These are phyloP conservation scores for barley (Hordeum vulgare) DNA, from an alignment of 176 grass and related monocot genomes.

Conservation along the genomic window DNA sequence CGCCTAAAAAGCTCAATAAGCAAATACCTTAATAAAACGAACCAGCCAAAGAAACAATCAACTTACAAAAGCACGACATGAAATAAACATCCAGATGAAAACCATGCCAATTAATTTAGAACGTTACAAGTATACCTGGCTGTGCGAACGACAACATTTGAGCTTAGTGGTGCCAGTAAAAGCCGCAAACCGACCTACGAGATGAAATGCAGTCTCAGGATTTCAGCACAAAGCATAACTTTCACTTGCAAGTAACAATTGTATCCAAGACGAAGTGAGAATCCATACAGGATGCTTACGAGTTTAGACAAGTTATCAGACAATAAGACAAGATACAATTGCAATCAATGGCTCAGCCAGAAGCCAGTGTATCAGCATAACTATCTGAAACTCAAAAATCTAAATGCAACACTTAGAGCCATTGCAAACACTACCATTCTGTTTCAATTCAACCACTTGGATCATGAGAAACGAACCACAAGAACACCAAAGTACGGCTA, in stretches of 20 bases:
- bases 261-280: background rate
- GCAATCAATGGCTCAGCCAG: background rate
- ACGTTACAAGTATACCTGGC: constrained; percentile 25
- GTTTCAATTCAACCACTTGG: background rate
- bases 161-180: constrained; percentile 44
- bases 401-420: background rate
- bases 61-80: background rate
- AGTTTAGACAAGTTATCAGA: background rate
- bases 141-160: constrained; percentile 36
- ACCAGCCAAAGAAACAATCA: background rate
- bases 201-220: background rate
- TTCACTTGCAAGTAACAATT: background rate
- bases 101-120: background rate
- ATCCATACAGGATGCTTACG: background rate
- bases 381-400: background rate
- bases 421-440: background rate
- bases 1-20: background rate
- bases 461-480: background rate
- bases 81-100: background rate
- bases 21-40: background rate
- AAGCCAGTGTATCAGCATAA: background rate
- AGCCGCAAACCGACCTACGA: constrained; percentile 39
- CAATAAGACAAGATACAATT: background rate
- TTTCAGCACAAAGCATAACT: constrained; percentile 4
- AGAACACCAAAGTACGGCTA: background rate